Base-by-base conservation (phyloP, 1,284 basidiomycete species). In the Vanrija pseudolonga region DNA sequence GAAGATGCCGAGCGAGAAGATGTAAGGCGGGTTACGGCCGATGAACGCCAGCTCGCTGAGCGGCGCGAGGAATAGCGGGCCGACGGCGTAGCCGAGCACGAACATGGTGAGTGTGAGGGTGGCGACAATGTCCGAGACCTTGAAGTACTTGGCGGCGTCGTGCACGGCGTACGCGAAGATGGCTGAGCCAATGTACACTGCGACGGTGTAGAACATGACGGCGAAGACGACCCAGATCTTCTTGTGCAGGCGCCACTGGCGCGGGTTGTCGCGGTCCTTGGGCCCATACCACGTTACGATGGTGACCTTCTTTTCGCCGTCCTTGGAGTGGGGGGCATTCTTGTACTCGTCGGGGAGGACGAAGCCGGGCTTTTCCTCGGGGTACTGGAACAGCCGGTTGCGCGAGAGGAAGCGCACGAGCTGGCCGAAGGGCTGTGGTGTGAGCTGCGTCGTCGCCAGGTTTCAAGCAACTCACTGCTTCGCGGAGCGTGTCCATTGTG, bases 211-310 rank as follows among this genome's bases (percentile, higher is more conserved):
- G 47, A 58, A 64, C 62, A 87, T 84, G 64, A 86, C 85, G 0
- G 87, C 82, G 39, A 85, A 79, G 0, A 83, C 85, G 0, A 84
- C 83, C 1, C 79, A 78, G 82, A 85, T 84, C 78, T 86, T 86
- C 55, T 79, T 78, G 41, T 72, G 72, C 56, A 77, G 80, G 0
- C 77, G 64, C 86, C 87, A 88, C 71, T 87, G 87, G 67, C 82
- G 82, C 0, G 86, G 86, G 68, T 88, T 87, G 18, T 71, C 69
- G 3, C 81, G 82, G 70, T 86, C 84, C 45, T 83, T 72, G 0
- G 81, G 81, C 0, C 82, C 82, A 48, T 86, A 82, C 84, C 84
- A 87, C 47, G 83, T 80, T 14, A 87, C 81, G 12, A 61, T 42
- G 8, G 43, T 37, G 32, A 51, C 45, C 11, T 46, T 23, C 17